Evolutionary conservation across 176 grass and related monocot species (phyloP).

Genomic region (Ampelocalamus luodianensis): DNA sequence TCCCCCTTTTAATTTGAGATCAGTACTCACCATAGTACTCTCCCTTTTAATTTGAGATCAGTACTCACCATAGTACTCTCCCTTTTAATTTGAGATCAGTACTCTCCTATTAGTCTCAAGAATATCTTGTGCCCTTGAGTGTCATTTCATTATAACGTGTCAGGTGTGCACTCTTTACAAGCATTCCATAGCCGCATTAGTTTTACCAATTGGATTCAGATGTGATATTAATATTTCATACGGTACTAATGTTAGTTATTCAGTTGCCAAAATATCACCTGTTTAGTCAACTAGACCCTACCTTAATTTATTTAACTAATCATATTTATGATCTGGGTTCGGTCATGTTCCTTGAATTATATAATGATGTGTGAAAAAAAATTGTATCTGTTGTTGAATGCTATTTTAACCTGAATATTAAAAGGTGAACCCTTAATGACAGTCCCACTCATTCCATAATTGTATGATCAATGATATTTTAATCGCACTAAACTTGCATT

Average conservation of each 20-base stretch:
- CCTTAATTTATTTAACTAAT: not conserved
- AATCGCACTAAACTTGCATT: not conserved
- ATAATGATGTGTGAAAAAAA: not conserved
- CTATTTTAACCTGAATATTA: conserved; percentile 20
- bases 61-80: not conserved
- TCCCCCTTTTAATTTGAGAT: not conserved
- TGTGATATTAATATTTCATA: conserved; percentile 7
- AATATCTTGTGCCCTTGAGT: not conserved
- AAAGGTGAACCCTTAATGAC: not conserved
- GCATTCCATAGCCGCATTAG: not conserved
- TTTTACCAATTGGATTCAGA: not conserved
- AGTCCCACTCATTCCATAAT: not conserved
- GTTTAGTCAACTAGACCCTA: not conserved
- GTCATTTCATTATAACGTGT: not conserved
- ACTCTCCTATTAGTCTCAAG: conserved; percentile 2
- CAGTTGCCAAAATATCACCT: not conserved
- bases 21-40: not conserved
- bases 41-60: not conserved
- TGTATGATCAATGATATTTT: not conserved
- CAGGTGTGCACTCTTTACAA: not conserved
- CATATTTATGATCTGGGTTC: not conserved
- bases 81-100: not conserved
- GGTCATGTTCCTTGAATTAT: not conserved
- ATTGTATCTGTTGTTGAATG: not conserved
- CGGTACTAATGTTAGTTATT: not conserved